These are phyloP conservation scores for Mucor plumbeus DNA, from an alignment of 371 early-diverging fungal genomes.

Conservation along the genomic window DNA sequence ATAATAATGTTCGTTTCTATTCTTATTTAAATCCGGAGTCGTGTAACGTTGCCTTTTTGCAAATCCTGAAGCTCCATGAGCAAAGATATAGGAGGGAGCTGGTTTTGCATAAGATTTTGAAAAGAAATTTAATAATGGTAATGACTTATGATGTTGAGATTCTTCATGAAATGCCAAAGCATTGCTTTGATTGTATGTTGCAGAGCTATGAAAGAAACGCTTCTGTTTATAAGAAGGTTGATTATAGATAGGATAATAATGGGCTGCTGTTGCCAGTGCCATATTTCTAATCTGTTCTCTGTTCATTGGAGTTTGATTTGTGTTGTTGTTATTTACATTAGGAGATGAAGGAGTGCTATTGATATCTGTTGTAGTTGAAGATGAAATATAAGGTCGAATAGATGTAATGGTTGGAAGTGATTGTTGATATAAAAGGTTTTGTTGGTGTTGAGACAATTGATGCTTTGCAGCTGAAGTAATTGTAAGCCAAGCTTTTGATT, in stretches of 20 bases:
- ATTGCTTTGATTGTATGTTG: neutral
- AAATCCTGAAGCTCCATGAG: conserved; percentile 77
- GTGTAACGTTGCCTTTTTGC: conserved; percentile 60
- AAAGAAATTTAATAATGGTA: conserved; percentile 32
- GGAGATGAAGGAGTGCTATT: neutral
- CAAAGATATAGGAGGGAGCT: conserved; percentile 63
- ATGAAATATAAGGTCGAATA: conserved; percentile 4
- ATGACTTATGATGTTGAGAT: conserved; percentile 13
- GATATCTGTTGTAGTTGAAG: neutral
- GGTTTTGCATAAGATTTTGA: conserved; percentile 27
- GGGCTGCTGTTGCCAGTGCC: neutral
- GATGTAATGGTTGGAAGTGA: conserved; percentile 1
- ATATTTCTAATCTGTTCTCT: neutral
- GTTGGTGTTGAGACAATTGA: conserved; percentile 4
- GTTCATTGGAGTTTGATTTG: neutral
- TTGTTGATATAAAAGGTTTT: neutral
- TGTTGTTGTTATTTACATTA: neutral
- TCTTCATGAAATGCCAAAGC: neutral
- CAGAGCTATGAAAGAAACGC: neutral
- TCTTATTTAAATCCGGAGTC: conserved; percentile 25
- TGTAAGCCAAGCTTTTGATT: conserved; percentile 22
- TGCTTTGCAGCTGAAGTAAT: conserved; percentile 10
- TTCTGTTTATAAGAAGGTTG: conserved; percentile 9
- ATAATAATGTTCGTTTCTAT: conserved; percentile 15
- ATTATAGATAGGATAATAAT: conserved; percentile 15